Conservation (phyloP, 108 stramenopile genomes). For the Cyclostephanos invisitatus region DNA sequence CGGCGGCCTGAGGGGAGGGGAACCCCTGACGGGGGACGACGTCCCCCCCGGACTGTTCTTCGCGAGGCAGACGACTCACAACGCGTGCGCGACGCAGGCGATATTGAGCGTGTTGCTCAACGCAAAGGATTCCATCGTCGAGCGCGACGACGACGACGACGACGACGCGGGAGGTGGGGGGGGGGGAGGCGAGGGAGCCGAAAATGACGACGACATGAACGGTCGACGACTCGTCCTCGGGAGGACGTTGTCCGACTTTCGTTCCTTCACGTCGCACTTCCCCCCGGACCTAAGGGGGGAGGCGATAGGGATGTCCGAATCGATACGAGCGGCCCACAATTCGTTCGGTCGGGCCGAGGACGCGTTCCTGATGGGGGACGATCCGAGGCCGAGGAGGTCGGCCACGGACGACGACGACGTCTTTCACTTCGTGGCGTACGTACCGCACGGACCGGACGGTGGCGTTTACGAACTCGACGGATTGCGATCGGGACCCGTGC, state of each 20-base stretch:
- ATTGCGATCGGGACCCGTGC: slow-evolving; percentile 84
- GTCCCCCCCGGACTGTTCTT: slow-evolving; percentile 78
- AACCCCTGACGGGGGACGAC: slow-evolving; percentile 49
- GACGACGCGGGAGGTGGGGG: background rate
- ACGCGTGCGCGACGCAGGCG: slow-evolving; percentile 96
- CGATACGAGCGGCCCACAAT: slow-evolving; percentile 91
- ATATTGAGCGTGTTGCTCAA: slow-evolving; percentile 83
- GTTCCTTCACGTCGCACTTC: slow-evolving; percentile 76
- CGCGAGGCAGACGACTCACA: slow-evolving; percentile 86
- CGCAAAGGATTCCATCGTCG: slow-evolving; percentile 32
- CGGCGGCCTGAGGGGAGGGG: background rate
- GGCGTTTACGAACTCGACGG: slow-evolving; percentile 96
- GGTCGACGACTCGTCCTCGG: slow-evolving; percentile 67
- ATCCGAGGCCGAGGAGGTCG: slow-evolving; percentile 30
- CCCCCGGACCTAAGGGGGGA: slow-evolving; percentile 88
- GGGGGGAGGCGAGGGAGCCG: too few relatives aligned
- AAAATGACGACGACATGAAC: slow-evolving; percentile 19
- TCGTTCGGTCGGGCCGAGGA: slow-evolving; percentile 82
- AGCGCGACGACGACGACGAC: slow-evolving; percentile 3
- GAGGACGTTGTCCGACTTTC: slow-evolving; percentile 70
- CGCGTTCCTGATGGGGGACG: slow-evolving; percentile 81
- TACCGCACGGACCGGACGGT: slow-evolving; percentile 61
- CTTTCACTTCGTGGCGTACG: slow-evolving; percentile 95
- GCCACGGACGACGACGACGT: slow-evolving; percentile 83
- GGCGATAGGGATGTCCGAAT: slow-evolving; percentile 80